phyloP scores from a whole-genome alignment of 2,329 filamentous ascomycete genomes.

The Dryadomyces quercus-mongolicae region DNA sequence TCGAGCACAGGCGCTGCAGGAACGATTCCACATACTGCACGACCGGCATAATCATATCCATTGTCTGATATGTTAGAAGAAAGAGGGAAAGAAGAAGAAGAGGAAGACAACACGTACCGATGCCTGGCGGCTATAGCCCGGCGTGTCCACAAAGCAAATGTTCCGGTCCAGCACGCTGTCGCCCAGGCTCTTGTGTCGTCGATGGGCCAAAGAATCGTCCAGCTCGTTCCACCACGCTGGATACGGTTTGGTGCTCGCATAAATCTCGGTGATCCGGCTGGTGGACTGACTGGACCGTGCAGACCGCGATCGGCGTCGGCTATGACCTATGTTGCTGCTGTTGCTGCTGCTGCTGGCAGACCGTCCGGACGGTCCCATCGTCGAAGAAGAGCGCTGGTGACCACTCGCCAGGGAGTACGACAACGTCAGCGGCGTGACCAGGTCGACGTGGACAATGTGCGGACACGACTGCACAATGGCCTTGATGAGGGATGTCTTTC shows the following conservation, averaged over 20 bases:
- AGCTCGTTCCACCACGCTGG: constrained; percentile 82
- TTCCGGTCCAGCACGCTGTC: constrained; percentile 82
- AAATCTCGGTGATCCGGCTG: constrained; percentile 49
- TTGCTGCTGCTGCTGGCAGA: background rate
- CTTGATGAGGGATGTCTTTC: constrained; percentile 82
- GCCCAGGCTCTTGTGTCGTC: constrained; percentile 58
- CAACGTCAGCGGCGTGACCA: constrained; percentile 26
- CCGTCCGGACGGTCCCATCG: constrained; percentile 5
- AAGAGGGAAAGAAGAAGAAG: background rate
- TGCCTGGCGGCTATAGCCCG: constrained; percentile 44
- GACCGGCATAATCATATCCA: constrained; percentile 46
- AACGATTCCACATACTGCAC: constrained; percentile 63
- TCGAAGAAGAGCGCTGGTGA: constrained; percentile 8
- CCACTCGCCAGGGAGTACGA: constrained; percentile 10
- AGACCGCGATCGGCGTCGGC: constrained; percentile 5
- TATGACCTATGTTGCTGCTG: background rate
- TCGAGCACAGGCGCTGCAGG: constrained; percentile 49
- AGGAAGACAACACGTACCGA: constrained; percentile 30
- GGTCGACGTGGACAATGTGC: constrained; percentile 89
- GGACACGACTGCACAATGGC: constrained; percentile 77
- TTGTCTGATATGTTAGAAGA: constrained; percentile 24
- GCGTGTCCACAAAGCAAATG: constrained; percentile 83
- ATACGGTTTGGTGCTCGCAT: constrained; percentile 73
- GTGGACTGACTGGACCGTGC: constrained; percentile 18
- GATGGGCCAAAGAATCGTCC: constrained; percentile 51